Evolutionary conservation across 805 yeast species (phyloP).

Genomic region (Schwanniomyces pseudopolymorphus): DNA sequence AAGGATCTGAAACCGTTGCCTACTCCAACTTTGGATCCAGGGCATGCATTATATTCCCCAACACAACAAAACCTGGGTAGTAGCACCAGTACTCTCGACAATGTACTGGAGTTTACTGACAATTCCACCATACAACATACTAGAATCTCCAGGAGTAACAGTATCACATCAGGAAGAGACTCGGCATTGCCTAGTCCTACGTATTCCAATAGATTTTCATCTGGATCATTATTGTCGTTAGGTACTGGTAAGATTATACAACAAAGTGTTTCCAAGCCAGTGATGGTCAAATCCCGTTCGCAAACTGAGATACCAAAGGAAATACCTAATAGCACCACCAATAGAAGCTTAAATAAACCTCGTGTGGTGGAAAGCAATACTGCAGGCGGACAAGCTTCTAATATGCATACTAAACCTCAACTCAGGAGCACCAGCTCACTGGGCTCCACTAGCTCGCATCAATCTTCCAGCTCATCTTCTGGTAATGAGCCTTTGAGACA

Average conservation of each 20-base stretch:
- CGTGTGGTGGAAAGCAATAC: slow-evolving; percentile 19
- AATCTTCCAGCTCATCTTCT: slow-evolving; percentile 6
- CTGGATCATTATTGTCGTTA: slow-evolving; percentile 37
- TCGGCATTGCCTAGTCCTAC: slow-evolving; percentile 20
- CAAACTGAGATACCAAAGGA: slow-evolving; percentile 8
- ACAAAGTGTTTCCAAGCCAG: slow-evolving; percentile 22
- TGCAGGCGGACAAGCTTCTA: not conserved
- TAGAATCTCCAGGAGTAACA: slow-evolving; percentile 9
- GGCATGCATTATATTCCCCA: slow-evolving; percentile 26
- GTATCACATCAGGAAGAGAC: slow-evolving; percentile 4
- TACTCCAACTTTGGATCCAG: slow-evolving; percentile 54
- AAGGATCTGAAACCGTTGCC: slow-evolving; percentile 72
- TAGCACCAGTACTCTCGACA: not conserved
- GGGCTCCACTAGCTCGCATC: slow-evolving; percentile 26
- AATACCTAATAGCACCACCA: slow-evolving; percentile 7
- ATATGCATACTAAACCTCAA: slow-evolving; percentile 11
- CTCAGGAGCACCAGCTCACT: slow-evolving; percentile 15
- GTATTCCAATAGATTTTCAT: slow-evolving; percentile 36
- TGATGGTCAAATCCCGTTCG: slow-evolving; percentile 12
- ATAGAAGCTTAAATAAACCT: slow-evolving; percentile 16
- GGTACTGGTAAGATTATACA: slow-evolving; percentile 43
- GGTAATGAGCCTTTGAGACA: slow-evolving; percentile 73
- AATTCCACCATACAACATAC: not conserved
- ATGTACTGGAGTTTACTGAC: not conserved
- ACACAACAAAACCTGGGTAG: slow-evolving; percentile 10